Conservation (phyloP, 352 stramenopile genomes). For the Phytophthora lateralis region DNA sequence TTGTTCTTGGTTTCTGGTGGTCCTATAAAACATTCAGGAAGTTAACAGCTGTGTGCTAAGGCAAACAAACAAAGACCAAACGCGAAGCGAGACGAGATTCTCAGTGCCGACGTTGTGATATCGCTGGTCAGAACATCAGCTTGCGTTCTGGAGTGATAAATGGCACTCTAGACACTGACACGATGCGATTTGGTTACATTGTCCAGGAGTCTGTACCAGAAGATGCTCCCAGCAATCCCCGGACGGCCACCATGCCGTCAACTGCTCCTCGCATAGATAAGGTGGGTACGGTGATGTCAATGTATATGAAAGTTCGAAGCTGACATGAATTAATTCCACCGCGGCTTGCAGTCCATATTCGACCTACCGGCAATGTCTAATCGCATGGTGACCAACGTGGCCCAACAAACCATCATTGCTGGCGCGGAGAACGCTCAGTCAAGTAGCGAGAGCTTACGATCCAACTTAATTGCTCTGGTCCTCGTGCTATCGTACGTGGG, state of each 20-base stretch:
- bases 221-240: constrained; percentile 1
- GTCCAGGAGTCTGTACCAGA: constrained; percentile 7
- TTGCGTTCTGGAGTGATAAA: not conserved
- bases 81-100: constrained; percentile 21
- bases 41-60: not conserved
- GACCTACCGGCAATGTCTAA: constrained; percentile 30
- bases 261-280: constrained; percentile 7
- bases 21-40: not conserved
- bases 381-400: constrained; percentile 31
- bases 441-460: constrained; percentile 6
- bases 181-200: not conserved
- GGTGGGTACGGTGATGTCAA: not conserved
- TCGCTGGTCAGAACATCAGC: constrained; percentile 15
- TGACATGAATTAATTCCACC: not conserved
- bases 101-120: constrained; percentile 21
- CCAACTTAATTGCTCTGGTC: constrained; percentile 48
- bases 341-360: constrained; percentile 34
- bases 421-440: constrained; percentile 25
- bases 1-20: not conserved
- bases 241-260: not conserved
- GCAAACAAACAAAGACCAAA: constrained; percentile 6
- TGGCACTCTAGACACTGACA: not conserved
- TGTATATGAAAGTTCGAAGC: not conserved
- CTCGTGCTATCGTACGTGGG: constrained; percentile 66
- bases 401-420: constrained; percentile 35